Evolutionary conservation across 1,139 yeast genomes (phyloP).

Genomic region (Debaryomycetaceae sp.): DNA sequence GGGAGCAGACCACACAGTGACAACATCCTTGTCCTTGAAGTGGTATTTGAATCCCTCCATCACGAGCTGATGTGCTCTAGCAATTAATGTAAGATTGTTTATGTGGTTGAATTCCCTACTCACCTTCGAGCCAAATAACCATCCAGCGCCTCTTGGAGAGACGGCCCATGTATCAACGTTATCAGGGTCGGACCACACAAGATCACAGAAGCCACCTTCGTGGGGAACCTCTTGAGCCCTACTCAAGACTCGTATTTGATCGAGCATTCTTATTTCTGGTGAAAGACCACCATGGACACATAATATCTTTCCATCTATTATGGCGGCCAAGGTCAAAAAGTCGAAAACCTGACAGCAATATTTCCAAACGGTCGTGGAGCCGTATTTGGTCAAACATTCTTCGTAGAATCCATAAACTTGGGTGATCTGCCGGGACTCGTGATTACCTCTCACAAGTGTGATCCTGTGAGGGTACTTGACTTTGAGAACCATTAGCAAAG

Average conservation of each 20-base stretch:
- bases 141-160: constrained; percentile 98
- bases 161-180: constrained; percentile 98
- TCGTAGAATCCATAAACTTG: constrained; percentile 93
- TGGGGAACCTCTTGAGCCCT: constrained; percentile 99
- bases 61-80: constrained; percentile 96
- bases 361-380: constrained; percentile 97
- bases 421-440: constrained; percentile 91
- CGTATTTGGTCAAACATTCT: constrained; percentile 89
- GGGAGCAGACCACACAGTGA: constrained; percentile 98
- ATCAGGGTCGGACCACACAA: constrained; percentile 98
- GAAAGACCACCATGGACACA: constrained; percentile 97
- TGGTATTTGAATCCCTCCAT: constrained; percentile 98
- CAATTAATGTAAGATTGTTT: constrained; percentile 80
- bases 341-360: constrained; percentile 96
- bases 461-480: constrained; percentile 83
- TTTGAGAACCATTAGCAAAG: constrained; percentile 85
- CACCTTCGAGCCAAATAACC: constrained; percentile 92
- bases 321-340: constrained; percentile 88
- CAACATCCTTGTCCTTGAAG: constrained; percentile 91
- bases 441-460: constrained; percentile 90
- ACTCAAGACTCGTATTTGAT: constrained; percentile 88
- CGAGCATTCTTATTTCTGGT: constrained; percentile 97
- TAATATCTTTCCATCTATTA: constrained; percentile 86
- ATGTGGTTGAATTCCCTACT: constrained; percentile 93
- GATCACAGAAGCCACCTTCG: constrained; percentile 97